Base-by-base conservation (phyloP, 2,329 filamentous ascomycete genomes). In the Apiospora hydei region DNA sequence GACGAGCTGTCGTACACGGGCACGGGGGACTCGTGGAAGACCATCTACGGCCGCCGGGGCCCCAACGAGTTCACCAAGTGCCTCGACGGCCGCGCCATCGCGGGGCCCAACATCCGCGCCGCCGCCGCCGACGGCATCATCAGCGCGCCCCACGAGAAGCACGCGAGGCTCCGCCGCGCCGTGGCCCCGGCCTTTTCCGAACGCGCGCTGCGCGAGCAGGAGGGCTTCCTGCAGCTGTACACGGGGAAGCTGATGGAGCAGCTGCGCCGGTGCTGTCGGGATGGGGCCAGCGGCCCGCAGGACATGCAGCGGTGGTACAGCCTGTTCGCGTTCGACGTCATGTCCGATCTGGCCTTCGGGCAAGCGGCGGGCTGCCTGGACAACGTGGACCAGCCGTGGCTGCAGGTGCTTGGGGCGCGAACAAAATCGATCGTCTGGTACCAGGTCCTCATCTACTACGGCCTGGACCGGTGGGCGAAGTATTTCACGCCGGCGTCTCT, bases 41-140 rank as follows among this genome's bases (percentile, higher is more conserved):
- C 84, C 64, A 83, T 84, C 70, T 83, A 83, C 74, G 82, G 83
- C 46, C 81, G 83, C 73, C 79, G 80, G 53, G 73, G 72, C 61
- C 75, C 76, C 16, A 77, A 77, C 14, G 74, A 74, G 44, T 72
- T 72, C 11, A 76, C 71, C 71, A 68, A 75, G 3, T 72, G 75
- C n/a, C 79, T 81, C 26, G 57, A 64, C 34, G 57, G 57, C 57
- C 57, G 57, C 7, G 57, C 30, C 57, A 38, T 64, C 30, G 57
- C 57, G 18, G 57, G 57, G 30, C 18, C 30, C 57, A 64, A 64
- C 57, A n/a, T 64, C 18, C 57, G 21, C 34, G 10, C 34, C 30
- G 7, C 18, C 5, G 57, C 57, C 21, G 75, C 79, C 21, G 74
- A 73, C 24, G 77, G 78, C 73, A 79, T 82, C 69, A 77, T 81